A percentile compares a stretch with the other conserved stretches of the same genome.
phyloP scores from a whole-genome alignment of 139 green algal genomes.

The Pseudopediastrum boryanum region DNA sequence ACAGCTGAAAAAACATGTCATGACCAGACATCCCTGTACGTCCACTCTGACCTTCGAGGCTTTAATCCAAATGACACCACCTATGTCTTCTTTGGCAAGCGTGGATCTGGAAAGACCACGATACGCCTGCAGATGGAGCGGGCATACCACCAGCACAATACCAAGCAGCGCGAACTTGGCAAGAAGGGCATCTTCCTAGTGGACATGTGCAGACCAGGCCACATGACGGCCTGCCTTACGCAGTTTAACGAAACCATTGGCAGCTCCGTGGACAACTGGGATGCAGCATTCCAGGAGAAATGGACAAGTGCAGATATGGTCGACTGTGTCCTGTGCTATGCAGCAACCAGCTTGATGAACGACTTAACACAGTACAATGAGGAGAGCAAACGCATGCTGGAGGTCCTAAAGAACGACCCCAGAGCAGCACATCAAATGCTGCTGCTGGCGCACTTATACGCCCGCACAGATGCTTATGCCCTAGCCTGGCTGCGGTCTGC shows the following conservation, averaged over 20 bases:
- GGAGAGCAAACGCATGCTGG: constrained; percentile 60
- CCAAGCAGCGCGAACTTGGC: constrained; percentile 29
- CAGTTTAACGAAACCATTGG: constrained; percentile 74
- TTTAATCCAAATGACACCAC: constrained; percentile 85
- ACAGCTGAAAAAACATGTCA: constrained; percentile 85
- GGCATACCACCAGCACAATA: constrained; percentile 73
- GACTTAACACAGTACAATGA: constrained; percentile 38
- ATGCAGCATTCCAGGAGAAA: constrained; percentile 70
- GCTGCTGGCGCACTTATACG: constrained; percentile 78
- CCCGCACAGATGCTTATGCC: constrained; percentile 69
- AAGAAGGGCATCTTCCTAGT: constrained; percentile 80
- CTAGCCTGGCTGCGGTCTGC: constrained; percentile 61
- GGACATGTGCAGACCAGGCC: constrained; percentile 70
- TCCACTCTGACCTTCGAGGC: constrained; percentile 77
- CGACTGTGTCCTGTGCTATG: constrained; percentile 85
- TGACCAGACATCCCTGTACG: constrained; percentile 72
- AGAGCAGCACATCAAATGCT: constrained; percentile 77
- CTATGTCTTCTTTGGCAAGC: constrained; percentile 77
- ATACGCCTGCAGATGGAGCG: constrained; percentile 80
- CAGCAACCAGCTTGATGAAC: constrained; percentile 71
- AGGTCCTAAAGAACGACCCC: constrained; percentile 57
- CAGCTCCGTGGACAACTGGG: constrained; percentile 82
- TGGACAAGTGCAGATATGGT: constrained; percentile 85
- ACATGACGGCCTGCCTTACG: constrained; percentile 83
- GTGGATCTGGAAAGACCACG: constrained; percentile 86